These are phyloP conservation scores for Solanum chilense DNA, from an alignment of 257 asterid species.

Conservation along the genomic window DNA sequence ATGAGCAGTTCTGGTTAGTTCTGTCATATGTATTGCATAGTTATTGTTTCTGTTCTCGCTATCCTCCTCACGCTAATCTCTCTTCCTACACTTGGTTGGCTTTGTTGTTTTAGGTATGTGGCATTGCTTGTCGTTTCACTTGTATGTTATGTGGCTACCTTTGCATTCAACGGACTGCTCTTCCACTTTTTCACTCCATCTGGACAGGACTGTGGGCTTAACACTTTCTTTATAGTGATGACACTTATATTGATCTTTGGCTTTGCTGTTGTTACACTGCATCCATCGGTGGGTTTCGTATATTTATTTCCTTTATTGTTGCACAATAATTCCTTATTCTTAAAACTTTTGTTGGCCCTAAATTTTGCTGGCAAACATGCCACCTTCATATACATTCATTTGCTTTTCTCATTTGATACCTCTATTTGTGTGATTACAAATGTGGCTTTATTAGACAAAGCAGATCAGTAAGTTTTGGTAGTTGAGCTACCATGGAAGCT, in stretches of 20 bases:
- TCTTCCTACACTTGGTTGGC: neutral
- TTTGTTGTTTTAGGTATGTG: constrained; percentile 38
- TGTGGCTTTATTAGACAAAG: neutral
- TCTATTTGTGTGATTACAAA: neutral
- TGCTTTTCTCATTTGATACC: neutral
- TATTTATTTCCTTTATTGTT: neutral
- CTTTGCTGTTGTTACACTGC: constrained; percentile 73
- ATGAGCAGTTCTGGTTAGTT: constrained; percentile 80
- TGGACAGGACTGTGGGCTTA: constrained; percentile 88
- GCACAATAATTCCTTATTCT: neutral
- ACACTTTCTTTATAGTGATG: constrained; percentile 77
- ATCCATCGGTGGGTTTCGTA: constrained; percentile 62
- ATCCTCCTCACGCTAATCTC: neutral
- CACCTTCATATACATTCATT: neutral
- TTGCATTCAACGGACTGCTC: constrained; percentile 71
- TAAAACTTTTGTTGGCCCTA: neutral
- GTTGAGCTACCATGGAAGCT: neutral
- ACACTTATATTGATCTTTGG: constrained; percentile 51
- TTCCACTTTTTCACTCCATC: constrained; percentile 80
- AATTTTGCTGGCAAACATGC: neutral
- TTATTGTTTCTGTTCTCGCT: neutral
- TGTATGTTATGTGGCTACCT: constrained; percentile 72
- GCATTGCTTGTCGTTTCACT: constrained; percentile 84
- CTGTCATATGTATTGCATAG: neutral
- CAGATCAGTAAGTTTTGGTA: neutral